phyloP scores from a whole-genome alignment of 2,329 filamentous ascomycete species.

The Drechslera avenae region DNA sequence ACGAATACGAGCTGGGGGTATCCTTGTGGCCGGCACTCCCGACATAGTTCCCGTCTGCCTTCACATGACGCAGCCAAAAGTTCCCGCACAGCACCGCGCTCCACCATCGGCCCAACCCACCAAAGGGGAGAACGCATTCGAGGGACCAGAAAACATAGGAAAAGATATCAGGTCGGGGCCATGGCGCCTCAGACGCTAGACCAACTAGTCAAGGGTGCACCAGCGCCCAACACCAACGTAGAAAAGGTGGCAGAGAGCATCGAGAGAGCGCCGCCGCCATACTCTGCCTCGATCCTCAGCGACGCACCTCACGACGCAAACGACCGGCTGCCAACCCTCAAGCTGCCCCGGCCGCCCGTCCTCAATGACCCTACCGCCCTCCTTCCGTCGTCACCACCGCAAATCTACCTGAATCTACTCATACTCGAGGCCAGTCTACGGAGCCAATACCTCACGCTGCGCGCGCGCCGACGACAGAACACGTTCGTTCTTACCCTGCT shows the following conservation, averaged over 20 bases:
- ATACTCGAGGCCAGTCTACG: constrained; percentile 95
- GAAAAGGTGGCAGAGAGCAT: constrained; percentile 14
- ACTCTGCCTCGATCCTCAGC: constrained; percentile 18
- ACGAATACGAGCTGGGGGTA: not conserved
- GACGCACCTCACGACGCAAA: constrained; percentile 37
- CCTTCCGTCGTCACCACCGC: constrained; percentile 86
- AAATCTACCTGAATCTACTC: constrained; percentile 97
- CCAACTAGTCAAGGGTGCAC: constrained; percentile 89
- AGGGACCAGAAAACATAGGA: not conserved
- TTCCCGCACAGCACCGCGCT: not conserved
- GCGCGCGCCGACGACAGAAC: constrained; percentile 86
- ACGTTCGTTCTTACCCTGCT: constrained; percentile 88
- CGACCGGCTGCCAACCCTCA: constrained; percentile 49
- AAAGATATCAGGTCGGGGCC: not conserved
- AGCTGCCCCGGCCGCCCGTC: constrained; percentile 46
- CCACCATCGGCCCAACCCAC: not conserved
- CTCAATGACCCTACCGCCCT: constrained; percentile 73
- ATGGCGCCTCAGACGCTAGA: constrained; percentile 62
- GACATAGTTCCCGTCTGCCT: not conserved
- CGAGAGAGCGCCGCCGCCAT: constrained; percentile 19
- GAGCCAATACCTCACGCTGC: constrained; percentile 88
- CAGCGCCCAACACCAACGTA: constrained; percentile 62
- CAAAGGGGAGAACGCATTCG: not conserved
- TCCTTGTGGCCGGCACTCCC: not conserved
- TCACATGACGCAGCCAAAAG: constrained; percentile 11